phyloP scores from a whole-genome alignment of 2,329 filamentous ascomycete genomes.

The Trichoderma cornu-damae region DNA sequence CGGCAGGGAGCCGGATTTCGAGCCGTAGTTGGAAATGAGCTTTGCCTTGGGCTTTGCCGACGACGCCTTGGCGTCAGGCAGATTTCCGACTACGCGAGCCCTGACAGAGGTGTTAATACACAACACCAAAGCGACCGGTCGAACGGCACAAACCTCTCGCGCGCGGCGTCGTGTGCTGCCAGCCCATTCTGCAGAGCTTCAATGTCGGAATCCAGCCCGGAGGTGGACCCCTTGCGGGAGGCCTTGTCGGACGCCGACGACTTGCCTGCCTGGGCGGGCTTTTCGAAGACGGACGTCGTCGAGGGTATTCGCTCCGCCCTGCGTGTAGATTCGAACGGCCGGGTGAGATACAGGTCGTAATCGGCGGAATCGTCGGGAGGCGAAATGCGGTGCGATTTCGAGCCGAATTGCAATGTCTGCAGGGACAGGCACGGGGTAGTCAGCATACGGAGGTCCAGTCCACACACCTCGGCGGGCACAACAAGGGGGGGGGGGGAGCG shows the following conservation, averaged over 20 bases:
- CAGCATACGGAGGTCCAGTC: conserved; percentile 18
- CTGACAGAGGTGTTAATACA: conserved; percentile 23
- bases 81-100: conserved; percentile 34
- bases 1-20: conserved; percentile 40
- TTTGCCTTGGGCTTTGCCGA: conserved; percentile 39
- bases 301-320: conserved; percentile 46
- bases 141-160: conserved; percentile 33
- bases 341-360: conserved; percentile 54
- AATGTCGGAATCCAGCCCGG: conserved; percentile 46
- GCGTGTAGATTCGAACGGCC: conserved; percentile 44
- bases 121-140: conserved; percentile 16
- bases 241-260: no score
- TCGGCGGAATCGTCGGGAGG: conserved; percentile 42
- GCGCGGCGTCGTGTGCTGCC: conserved; percentile 33
- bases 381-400: conserved; percentile 44
- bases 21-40: conserved; percentile 38
- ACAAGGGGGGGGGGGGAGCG: neutral
- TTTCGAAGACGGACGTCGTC: conserved; percentile 48
- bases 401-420: conserved; percentile 52
- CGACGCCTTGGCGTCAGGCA: conserved; percentile 29
- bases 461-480: neutral
- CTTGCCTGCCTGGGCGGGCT: conserved; percentile 34
- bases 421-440: conserved; percentile 16
- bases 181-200: conserved; percentile 44
- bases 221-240: conserved; percentile 34